A percentile compares a stretch with the other conserved stretches of the same genome.
Conservation (phyloP, 1,139 yeast species). For the Saccharomyces pastorianus region DNA sequence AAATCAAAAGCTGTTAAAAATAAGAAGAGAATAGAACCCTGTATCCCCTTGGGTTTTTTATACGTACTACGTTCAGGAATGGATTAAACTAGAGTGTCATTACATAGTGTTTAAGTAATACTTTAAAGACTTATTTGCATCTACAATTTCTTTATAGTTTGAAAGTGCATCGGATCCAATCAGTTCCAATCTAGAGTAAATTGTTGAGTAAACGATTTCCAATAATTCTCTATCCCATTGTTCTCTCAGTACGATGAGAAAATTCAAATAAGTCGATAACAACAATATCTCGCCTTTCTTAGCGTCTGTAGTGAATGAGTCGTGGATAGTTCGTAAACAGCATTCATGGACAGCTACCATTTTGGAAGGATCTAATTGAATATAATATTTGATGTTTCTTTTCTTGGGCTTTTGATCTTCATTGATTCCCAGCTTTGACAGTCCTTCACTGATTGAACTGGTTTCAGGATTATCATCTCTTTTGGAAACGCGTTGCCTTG, state of each 20-base stretch:
- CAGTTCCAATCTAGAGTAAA: not conserved
- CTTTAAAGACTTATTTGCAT: not conserved
- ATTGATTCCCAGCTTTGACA: conserved; percentile 12
- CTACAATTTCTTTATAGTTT: conserved; percentile 1
- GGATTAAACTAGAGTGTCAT: not conserved
- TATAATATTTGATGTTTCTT: conserved; percentile 7
- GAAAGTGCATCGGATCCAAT: not conserved
- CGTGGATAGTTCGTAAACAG: conserved; percentile 14
- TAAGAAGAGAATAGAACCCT: too few species aligned
- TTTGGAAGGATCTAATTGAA: conserved; percentile 17
- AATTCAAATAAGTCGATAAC: conserved; percentile 20
- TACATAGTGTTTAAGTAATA: not conserved
- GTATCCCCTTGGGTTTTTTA: too few species aligned
- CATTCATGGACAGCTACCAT: conserved; percentile 21
- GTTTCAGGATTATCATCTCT: not conserved
- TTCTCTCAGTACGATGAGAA: conserved; percentile 16
- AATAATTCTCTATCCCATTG: conserved; percentile 23
- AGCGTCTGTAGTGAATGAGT: conserved; percentile 6
- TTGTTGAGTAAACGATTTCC: conserved; percentile 4
- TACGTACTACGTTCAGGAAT: too few species aligned
- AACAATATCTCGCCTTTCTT: conserved; percentile 13
- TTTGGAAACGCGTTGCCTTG: conserved; percentile 24
- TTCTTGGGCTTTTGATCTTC: not conserved
- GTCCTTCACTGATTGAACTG: conserved; percentile 7
- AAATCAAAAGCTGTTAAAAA: too few species aligned